A percentile compares a stretch with the other conserved stretches of the same genome.
Evolutionary conservation across 345 rosid species (phyloP).

Genomic region (Carallia brachiata): DNA sequence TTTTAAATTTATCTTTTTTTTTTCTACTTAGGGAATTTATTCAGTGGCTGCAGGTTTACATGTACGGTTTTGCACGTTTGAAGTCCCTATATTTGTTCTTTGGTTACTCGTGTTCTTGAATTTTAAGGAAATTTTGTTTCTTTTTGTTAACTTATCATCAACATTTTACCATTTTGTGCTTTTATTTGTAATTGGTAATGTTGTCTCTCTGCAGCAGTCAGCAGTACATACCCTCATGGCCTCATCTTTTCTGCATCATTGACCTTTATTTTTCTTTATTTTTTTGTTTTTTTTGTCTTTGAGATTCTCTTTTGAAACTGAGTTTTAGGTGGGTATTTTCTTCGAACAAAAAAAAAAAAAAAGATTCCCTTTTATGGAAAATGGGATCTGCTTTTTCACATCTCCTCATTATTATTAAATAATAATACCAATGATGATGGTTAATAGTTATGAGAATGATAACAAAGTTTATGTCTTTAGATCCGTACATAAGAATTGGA

Average conservation of each 20-base stretch:
- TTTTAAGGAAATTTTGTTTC: slow-evolving; percentile 5
- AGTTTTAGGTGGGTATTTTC: slow-evolving; percentile 52
- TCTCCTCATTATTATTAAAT: slow-evolving; percentile 32
- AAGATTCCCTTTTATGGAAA: slow-evolving; percentile 51
- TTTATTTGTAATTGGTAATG: slow-evolving; percentile 19
- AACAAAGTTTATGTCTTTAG: slow-evolving; percentile 14
- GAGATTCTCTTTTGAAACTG: slow-evolving; percentile 41
- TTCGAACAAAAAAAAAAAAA: slow-evolving; percentile 35
- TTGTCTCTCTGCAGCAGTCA: slow-evolving; percentile 19
- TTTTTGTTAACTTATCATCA: slow-evolving; percentile 1
- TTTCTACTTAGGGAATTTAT: slow-evolving; percentile 17
- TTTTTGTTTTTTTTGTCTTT: slow-evolving; percentile 12
- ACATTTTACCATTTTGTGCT: not conserved
- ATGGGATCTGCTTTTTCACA: slow-evolving; percentile 57
- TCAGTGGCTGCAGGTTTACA: slow-evolving; percentile 9
- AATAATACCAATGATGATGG: slow-evolving; percentile 2
- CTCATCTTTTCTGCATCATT: slow-evolving; percentile 44
- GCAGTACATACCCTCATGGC: slow-evolving; percentile 28
- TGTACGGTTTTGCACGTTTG: slow-evolving; percentile 16
- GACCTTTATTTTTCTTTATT: slow-evolving; percentile 26
- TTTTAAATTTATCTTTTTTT: not conserved
- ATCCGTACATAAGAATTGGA: slow-evolving; percentile 21
- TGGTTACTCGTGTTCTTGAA: slow-evolving; percentile 1
- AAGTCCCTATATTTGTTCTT: slow-evolving; percentile 22
- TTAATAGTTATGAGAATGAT: slow-evolving; percentile 3